Percentiles rank a stretch among this genome's conserved stretches.
Conservation (phyloP, 1,284 basidiomycete species). For the Fomitopsis betulina region DNA sequence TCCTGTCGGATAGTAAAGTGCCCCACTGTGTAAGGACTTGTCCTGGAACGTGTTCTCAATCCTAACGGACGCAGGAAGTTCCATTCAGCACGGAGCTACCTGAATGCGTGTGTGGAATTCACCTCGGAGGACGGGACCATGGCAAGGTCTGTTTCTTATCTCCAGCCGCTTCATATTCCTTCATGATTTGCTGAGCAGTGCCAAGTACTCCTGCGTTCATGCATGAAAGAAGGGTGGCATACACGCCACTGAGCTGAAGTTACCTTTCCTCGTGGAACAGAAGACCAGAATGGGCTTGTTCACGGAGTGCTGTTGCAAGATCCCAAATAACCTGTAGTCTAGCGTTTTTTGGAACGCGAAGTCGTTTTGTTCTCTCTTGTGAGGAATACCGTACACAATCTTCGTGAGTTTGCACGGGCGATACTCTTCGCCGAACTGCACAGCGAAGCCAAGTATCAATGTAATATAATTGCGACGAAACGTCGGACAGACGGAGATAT, state of each 20-base stretch:
- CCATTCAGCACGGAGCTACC: background rate
- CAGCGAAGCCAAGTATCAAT: background rate
- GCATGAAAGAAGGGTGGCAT: background rate
- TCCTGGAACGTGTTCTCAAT: conserved; percentile 54
- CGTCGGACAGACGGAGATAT: background rate
- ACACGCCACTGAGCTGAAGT: conserved; percentile 6
- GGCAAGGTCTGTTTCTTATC: conserved; percentile 50
- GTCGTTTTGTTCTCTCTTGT: conserved; percentile 66
- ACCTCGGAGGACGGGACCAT: conserved; percentile 59
- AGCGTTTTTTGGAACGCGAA: conserved; percentile 74
- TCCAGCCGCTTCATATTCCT: conserved; percentile 61
- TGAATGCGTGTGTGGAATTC: background rate
- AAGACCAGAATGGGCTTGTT: conserved; percentile 85
- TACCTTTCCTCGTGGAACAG: conserved; percentile 81
- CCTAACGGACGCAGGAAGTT: conserved; percentile 27
- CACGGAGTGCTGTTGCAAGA: conserved; percentile 65
- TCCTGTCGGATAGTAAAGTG: background rate
- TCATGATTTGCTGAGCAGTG: conserved; percentile 72
- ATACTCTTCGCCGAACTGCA: conserved; percentile 87
- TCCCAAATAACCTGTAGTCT: conserved; percentile 69
- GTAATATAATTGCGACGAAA: background rate
- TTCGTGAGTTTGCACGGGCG: conserved; percentile 81
- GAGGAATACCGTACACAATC: conserved; percentile 60
- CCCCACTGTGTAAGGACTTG: conserved; percentile 54
- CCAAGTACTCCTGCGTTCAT: conserved; percentile 51